Conservation (phyloP, 208 protist species). For the Sergeia podlipaevii region DNA sequence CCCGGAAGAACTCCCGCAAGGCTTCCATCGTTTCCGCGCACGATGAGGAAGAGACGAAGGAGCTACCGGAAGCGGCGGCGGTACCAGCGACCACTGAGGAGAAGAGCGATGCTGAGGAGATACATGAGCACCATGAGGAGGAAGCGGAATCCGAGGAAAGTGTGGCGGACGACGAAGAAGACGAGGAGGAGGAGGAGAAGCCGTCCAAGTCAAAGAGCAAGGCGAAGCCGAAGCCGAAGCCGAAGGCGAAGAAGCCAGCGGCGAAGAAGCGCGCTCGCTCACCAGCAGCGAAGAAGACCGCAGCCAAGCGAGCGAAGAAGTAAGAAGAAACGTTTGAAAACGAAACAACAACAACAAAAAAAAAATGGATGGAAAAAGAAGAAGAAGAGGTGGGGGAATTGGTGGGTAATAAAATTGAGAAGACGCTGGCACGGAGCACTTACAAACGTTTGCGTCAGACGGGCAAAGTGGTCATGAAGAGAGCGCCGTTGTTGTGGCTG, state of each 20-base stretch:
- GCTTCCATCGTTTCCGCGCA: neutral
- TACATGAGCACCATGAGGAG: constrained; percentile 12
- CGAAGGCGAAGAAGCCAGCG: constrained; percentile 12
- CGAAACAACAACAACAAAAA: neutral
- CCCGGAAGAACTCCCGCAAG: neutral
- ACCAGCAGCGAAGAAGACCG: constrained; percentile 24
- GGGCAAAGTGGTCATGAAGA: neutral
- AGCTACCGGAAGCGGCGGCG: constrained; percentile 4
- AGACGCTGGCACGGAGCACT: neutral
- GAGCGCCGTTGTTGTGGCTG: neutral
- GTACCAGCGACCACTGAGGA: constrained; percentile 9
- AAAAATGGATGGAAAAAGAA: too few relatives aligned
- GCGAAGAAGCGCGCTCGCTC: constrained; percentile 27
- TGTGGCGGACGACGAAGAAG: constrained; percentile 13
- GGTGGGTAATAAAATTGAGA: neutral
- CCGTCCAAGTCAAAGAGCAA: constrained; percentile 13
- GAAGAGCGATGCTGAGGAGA: constrained; percentile 5
- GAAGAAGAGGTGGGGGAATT: neutral
- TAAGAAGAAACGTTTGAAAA: neutral
- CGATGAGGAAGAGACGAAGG: constrained; percentile 8
- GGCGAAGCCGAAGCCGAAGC: constrained; percentile 19
- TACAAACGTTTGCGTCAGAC: neutral
- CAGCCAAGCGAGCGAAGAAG: constrained; percentile 53
- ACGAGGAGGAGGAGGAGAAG: constrained; percentile 15
- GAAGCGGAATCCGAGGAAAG: constrained; percentile 14